phyloP scores from a whole-genome alignment of 176 grass and related monocot species.

The Oryza australiensis region DNA sequence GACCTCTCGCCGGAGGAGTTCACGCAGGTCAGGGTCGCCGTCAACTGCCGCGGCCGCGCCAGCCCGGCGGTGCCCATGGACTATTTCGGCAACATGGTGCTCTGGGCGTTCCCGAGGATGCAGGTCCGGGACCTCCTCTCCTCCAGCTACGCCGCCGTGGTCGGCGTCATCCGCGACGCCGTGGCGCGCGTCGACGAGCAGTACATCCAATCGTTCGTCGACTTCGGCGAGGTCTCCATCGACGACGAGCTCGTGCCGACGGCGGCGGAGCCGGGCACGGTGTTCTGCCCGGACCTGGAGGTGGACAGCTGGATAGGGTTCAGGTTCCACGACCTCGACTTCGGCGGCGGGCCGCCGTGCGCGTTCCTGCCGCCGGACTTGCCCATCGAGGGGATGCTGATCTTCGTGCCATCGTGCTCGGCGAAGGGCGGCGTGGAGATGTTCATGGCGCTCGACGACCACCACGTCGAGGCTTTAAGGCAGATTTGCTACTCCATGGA shows the following conservation, averaged over 20 bases:
- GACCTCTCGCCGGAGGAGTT: not conserved
- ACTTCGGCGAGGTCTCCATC: constrained; percentile 28
- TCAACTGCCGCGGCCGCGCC: constrained; percentile 38
- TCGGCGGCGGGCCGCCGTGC: constrained; percentile 39
- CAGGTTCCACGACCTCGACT: constrained; percentile 47
- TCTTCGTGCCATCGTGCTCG: constrained; percentile 29
- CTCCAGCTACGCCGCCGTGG: constrained; percentile 3
- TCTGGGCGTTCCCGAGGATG: constrained; percentile 44
- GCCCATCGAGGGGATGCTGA: constrained; percentile 30
- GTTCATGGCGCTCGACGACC: not conserved
- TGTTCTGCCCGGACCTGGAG: constrained; percentile 45
- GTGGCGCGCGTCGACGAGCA: constrained; percentile 32
- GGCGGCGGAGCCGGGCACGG: constrained; percentile 23
- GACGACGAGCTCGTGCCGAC: constrained; percentile 31
- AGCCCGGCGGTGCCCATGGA: not conserved
- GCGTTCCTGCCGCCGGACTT: constrained; percentile 43
- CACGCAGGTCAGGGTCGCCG: constrained; percentile 31
- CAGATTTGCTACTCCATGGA: constrained; percentile 44
- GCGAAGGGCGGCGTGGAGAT: constrained; percentile 42
- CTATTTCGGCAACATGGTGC: constrained; percentile 54
- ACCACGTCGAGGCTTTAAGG: constrained; percentile 32
- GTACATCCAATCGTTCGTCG: constrained; percentile 57
- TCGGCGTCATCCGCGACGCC: constrained; percentile 36
- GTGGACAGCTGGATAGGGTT: constrained; percentile 62
- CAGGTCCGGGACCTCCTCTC: constrained; percentile 24